These are phyloP conservation scores for Malassezia vespertilionis DNA, from an alignment of 1,284 basidiomycete genomes.

Conservation along the genomic window DNA sequence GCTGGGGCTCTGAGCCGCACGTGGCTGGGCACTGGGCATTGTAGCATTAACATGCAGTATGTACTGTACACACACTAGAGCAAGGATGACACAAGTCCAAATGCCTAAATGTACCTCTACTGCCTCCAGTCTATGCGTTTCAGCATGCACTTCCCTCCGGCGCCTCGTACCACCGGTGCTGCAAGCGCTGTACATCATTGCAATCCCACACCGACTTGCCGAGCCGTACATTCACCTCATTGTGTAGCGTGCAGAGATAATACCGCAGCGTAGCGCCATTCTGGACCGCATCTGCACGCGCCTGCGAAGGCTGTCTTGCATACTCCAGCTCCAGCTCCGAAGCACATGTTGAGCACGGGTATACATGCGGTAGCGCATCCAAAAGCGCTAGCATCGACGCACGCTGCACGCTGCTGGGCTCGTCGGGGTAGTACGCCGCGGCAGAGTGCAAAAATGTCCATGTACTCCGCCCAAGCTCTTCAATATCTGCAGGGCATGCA, in stretches of 20 bases:
- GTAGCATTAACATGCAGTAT: no score
- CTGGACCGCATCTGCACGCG: conserved; percentile 18
- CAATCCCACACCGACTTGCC: conserved; percentile 38
- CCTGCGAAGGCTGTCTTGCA: conserved; percentile 16
- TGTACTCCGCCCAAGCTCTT: conserved; percentile 36
- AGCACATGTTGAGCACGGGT: conserved; percentile 40
- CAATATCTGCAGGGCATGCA: conserved; percentile 39
- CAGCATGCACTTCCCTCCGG: conserved; percentile 31
- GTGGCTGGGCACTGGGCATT: not conserved
- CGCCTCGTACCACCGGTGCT: conserved; percentile 37
- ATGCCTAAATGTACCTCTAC: no score
- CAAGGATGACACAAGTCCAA: no score
- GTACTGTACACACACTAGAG: no score
- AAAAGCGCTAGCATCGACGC: conserved; percentile 31
- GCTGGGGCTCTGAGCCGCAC: conserved; percentile 25
- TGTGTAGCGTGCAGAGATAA: conserved; percentile 44
- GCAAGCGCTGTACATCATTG: conserved; percentile 22
- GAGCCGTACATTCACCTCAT: conserved; percentile 40
- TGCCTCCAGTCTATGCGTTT: conserved; percentile 25
- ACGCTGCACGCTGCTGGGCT: conserved; percentile 28
- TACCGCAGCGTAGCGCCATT: conserved; percentile 21
- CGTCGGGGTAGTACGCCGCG: conserved; percentile 40
- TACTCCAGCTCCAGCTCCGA: conserved; percentile 31
- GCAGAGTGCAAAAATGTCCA: conserved; percentile 42
- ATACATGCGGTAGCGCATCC: conserved; percentile 30